Evolutionary conservation across 179 eudicot species (phyloP).

Genomic region (Actinidia chinensis): DNA sequence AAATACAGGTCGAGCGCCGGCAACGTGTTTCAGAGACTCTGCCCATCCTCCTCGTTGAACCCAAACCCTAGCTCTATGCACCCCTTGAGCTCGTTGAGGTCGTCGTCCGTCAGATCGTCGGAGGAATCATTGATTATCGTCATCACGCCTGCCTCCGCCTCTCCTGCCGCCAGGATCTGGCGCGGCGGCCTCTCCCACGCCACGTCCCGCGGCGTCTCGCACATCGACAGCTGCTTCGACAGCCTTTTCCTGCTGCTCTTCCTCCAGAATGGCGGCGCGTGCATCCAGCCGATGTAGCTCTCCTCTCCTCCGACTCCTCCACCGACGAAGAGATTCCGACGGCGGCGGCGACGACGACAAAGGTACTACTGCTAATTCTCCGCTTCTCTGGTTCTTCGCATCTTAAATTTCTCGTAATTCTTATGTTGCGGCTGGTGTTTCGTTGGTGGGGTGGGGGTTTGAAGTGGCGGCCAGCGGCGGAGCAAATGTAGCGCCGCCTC

Average conservation of each 20-base stretch:
- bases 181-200: conserved; percentile 80
- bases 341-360: neutral
- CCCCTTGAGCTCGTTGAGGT: conserved; percentile 67
- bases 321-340: conserved; percentile 20
- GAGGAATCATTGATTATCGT: neutral
- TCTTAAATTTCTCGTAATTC: neutral
- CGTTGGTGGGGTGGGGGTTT: neutral
- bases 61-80: conserved; percentile 85
- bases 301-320: conserved; percentile 44
- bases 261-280: conserved; percentile 57
- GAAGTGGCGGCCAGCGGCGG: conserved; percentile 19
- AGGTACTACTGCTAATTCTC: neutral
- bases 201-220: conserved; percentile 54
- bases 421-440: neutral
- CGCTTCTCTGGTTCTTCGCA: neutral
- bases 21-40: conserved; percentile 55
- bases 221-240: conserved; percentile 68
- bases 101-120: conserved; percentile 65
- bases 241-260: conserved; percentile 35
- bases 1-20: conserved; percentile 85
- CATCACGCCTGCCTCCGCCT: conserved; percentile 32
- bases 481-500: conserved; percentile 15
- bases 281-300: conserved; percentile 50
- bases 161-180: conserved; percentile 54
- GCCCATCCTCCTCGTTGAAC: conserved; percentile 69